Conservation (phyloP, 2,329 filamentous ascomycete genomes). For the Hymenoscyphus linearis region DNA sequence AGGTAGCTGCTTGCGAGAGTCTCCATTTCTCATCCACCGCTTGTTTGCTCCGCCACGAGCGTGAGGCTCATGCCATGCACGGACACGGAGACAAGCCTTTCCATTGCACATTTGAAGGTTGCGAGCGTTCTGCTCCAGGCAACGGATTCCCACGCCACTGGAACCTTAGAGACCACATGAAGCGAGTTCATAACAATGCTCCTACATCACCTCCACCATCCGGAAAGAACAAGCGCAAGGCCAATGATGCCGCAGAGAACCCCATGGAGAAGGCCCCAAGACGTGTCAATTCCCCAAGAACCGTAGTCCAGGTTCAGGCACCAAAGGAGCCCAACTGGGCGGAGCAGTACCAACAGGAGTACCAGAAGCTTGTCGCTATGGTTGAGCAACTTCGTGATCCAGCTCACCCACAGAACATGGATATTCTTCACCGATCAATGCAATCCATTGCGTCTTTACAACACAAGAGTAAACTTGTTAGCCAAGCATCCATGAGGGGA, state of each 20-base stretch:
- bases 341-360: constrained; percentile 28
- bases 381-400: constrained; percentile 29
- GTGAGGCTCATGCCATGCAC: constrained; percentile 92
- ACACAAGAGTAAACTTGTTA: constrained; percentile 19
- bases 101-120: constrained; percentile 81
- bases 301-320: constrained; percentile 15
- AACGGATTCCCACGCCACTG: constrained; percentile 92
- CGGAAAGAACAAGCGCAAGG: constrained; percentile 30
- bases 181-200: constrained; percentile 69
- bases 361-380: constrained; percentile 22
- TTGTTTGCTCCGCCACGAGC: constrained; percentile 88
- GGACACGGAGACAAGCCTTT: constrained; percentile 91
- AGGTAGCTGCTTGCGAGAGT: constrained; percentile 75
- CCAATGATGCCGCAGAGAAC: constrained; percentile 22
- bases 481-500: constrained; percentile 12
- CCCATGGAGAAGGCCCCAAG: constrained; percentile 25
- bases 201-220: constrained; percentile 27
- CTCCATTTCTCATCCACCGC: constrained; percentile 92
- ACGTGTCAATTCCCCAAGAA: constrained; percentile 23
- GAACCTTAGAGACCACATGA: constrained; percentile 97
- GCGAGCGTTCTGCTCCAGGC: constrained; percentile 73
- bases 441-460: constrained; percentile 30
- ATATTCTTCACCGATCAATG: constrained; percentile 22
- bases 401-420: constrained; percentile 22
- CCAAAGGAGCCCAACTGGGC: constrained; percentile 26